Conservation (phyloP, 345 rosid genomes). For the Melastoma malabathricum region DNA sequence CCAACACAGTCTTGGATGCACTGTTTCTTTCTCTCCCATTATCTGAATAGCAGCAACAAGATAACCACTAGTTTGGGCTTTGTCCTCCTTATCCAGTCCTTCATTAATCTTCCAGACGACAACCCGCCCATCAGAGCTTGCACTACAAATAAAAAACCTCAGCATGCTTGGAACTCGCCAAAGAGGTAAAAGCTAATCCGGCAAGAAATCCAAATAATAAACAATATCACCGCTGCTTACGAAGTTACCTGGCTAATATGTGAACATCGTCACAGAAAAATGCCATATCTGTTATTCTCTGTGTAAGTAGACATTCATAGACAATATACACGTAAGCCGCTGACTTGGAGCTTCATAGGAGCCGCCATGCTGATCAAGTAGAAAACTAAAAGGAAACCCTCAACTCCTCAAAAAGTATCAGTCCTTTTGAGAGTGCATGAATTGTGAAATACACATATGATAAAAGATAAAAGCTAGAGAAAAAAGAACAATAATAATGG, state of each 20-base stretch:
- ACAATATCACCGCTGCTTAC: not conserved
- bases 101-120: slow-evolving; percentile 57
- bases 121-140: slow-evolving; percentile 48
- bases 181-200: too few species aligned
- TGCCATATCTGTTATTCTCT: slow-evolving; percentile 69
- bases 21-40: slow-evolving; percentile 25
- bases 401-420: too few species aligned
- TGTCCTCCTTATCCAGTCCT: slow-evolving; percentile 58
- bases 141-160: slow-evolving; percentile 26
- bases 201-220: not conserved
- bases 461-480: too few species aligned
- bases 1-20: slow-evolving; percentile 63
- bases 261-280: slow-evolving; percentile 84
- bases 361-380: too few species aligned
- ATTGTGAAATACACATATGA: too few species aligned
- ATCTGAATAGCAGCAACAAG: slow-evolving; percentile 45
- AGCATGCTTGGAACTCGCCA: not conserved
- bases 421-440: too few species aligned
- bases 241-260: slow-evolving; percentile 53
- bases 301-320: slow-evolving; percentile 4
- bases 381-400: too few species aligned
- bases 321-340: too few species aligned
- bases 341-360: too few species aligned
- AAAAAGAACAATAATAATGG: too few species aligned
- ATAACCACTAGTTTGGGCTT: slow-evolving; percentile 54